Conservation (phyloP, 768 basidiomycete species). For the Macrocybe gigantea region DNA sequence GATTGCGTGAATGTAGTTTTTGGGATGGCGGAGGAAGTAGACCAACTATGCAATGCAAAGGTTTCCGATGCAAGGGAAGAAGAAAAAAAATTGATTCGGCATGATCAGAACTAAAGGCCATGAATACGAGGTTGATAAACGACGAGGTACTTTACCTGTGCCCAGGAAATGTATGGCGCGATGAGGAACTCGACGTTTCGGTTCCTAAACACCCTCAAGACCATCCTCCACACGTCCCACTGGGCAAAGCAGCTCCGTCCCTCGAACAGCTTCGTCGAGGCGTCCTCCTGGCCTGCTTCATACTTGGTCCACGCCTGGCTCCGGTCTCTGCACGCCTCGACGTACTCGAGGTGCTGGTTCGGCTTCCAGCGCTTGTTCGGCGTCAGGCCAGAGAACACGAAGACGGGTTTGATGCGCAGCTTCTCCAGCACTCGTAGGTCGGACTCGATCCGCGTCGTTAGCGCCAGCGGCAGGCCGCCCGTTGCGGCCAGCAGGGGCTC, state of each 20-base stretch:
- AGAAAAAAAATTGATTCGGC: not conserved
- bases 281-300: constrained; percentile 87
- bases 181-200: constrained; percentile 94
- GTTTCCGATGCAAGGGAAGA: not conserved
- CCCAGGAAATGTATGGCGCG: constrained; percentile 93
- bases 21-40: constrained; percentile 89
- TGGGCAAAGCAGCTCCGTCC: constrained; percentile 64
- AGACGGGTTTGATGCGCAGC: constrained; percentile 94
- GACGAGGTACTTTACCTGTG: constrained; percentile 63
- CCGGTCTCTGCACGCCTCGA: constrained; percentile 69
- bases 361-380: constrained; percentile 72
- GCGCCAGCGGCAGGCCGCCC: constrained; percentile 87
- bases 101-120: not conserved
- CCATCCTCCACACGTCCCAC: constrained; percentile 93
- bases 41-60: constrained; percentile 54
- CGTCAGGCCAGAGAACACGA: constrained; percentile 89
- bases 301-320: constrained; percentile 91
- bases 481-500: constrained; percentile 94
- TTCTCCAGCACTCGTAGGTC: constrained; percentile 90
- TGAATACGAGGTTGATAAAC: constrained; percentile 7
- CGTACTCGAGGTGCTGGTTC: constrained; percentile 49
- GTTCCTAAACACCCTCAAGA: constrained; percentile 89
- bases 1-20: constrained; percentile 92
- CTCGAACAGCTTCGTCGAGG: constrained; percentile 81
- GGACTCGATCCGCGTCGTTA: constrained; percentile 82